Evolutionary conservation across 2,329 filamentous ascomycete species (phyloP).

Genomic region (Elsinoe perseae): DNA sequence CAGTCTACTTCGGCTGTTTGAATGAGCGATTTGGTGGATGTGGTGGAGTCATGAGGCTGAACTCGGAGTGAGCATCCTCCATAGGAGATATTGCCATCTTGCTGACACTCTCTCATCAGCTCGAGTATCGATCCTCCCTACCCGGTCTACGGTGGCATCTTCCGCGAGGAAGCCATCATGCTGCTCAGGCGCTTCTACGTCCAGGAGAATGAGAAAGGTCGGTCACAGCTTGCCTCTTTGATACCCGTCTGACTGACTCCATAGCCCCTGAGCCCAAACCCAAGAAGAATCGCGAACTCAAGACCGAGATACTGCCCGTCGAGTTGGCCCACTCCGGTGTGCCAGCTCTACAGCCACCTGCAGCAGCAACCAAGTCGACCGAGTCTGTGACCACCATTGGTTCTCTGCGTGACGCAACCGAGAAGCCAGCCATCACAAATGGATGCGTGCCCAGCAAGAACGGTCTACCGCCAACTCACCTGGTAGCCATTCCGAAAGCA

Average conservation of each 20-base stretch:
- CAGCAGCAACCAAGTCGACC: constrained; percentile 1
- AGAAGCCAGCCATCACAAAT: neutral
- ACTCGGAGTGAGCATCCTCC: constrained; percentile 50
- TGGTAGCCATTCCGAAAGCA: neutral
- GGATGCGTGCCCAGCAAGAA: neutral
- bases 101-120: constrained; percentile 21
- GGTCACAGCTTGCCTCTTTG: neutral
- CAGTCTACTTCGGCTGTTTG: constrained; percentile 88
- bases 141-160: constrained; percentile 77
- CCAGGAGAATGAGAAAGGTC: constrained; percentile 90
- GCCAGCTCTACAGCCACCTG: neutral
- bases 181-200: constrained; percentile 91
- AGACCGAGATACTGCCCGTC: constrained; percentile 49
- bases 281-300: constrained; percentile 57
- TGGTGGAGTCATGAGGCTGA: constrained; percentile 83
- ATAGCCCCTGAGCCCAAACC: constrained; percentile 55
- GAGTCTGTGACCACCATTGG: neutral
- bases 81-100: neutral
- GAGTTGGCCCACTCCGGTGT: constrained; percentile 24
- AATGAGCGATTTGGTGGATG: constrained; percentile 98
- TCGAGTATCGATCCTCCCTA: constrained; percentile 70
- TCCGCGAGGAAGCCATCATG: constrained; percentile 86
- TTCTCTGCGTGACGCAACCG: neutral
- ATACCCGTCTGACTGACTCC: neutral
- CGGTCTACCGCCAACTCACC: neutral